phyloP scores from a whole-genome alignment of 352 stramenopile genomes.

The Phytophthora crassamura region DNA sequence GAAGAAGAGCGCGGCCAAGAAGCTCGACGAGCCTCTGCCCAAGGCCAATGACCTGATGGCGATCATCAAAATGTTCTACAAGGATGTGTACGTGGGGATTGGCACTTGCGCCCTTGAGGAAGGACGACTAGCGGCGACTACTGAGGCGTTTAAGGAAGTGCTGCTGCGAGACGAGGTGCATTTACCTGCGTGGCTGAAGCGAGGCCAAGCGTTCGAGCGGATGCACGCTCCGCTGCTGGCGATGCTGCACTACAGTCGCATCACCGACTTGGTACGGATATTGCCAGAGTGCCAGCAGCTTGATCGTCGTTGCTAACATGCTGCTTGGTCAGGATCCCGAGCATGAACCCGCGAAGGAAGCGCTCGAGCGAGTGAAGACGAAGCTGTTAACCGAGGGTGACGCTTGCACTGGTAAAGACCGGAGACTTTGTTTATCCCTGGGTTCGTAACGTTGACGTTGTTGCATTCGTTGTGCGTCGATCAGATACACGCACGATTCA shows the following conservation, averaged over 20 bases:
- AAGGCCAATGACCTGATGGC: conserved; percentile 59
- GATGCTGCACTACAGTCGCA: conserved; percentile 74
- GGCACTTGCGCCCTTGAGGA: conserved; percentile 46
- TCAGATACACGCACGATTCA: conserved; percentile 26
- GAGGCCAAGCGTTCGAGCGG: conserved; percentile 60
- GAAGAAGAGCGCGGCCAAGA: conserved; percentile 19
- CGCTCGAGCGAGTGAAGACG: conserved; percentile 41
- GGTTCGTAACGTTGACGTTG: not conserved
- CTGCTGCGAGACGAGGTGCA: conserved; percentile 60
- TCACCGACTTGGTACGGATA: conserved; percentile 46
- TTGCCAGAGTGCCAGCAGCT: not conserved
- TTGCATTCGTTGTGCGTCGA: not conserved
- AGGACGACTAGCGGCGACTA: conserved; percentile 42
- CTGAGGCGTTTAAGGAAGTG: conserved; percentile 76
- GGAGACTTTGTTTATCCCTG: too few relatives aligned
- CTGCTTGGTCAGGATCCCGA: conserved; percentile 33
- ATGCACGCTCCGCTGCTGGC: conserved; percentile 68
- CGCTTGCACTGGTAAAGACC: conserved; percentile 26
- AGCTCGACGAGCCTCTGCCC: conserved; percentile 25
- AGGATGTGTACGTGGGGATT: conserved; percentile 67
- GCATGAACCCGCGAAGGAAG: conserved; percentile 36
- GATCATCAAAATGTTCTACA: conserved; percentile 74
- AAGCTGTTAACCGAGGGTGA: conserved; percentile 35
- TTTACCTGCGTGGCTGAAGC: conserved; percentile 54
- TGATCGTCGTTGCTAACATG: conserved; percentile 2